These are phyloP conservation scores for Sphagnum fallax DNA, from an alignment of 228 moss, liverwort and hornwort species.

Conservation along the genomic window DNA sequence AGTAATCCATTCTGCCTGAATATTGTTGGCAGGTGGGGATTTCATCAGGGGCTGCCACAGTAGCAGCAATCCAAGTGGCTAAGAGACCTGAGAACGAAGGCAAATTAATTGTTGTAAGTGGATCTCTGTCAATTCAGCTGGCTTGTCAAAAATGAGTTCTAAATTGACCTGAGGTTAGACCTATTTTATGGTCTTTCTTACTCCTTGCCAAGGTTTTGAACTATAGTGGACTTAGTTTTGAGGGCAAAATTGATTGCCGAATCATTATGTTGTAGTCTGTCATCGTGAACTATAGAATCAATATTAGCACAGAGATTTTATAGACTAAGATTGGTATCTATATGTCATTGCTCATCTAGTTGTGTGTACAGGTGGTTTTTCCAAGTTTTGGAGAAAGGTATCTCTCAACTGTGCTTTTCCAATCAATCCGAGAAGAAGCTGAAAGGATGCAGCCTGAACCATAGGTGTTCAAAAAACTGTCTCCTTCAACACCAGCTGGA, in stretches of 20 bases:
- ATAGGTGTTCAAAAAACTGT: slow-evolving; percentile 8
- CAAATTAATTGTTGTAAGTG: slow-evolving; percentile 74
- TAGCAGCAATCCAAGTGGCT: slow-evolving; percentile 83
- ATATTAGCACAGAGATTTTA: no score
- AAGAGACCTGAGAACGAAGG: slow-evolving; percentile 95
- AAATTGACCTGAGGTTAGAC: no score
- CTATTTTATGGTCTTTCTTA: no score
- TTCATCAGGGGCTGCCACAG: slow-evolving; percentile 94
- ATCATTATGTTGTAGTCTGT: no score
- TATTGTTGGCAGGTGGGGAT: slow-evolving; percentile 67
- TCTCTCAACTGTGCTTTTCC: slow-evolving; percentile 88
- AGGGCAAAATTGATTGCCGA: no score
- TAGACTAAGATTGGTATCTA: no score
- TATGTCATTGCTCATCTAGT: no score
- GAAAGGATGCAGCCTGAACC: slow-evolving; percentile 76
- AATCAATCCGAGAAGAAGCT: slow-evolving; percentile 88
- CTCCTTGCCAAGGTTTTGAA: no score
- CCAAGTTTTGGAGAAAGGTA: slow-evolving; percentile 99
- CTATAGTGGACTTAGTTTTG: no score
- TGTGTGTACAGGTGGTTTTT: slow-evolving; percentile 61
- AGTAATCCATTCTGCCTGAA: no score
- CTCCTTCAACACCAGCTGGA: no score
- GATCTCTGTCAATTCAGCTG: not conserved
- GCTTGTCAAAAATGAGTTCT: not conserved
- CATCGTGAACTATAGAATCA: no score